phyloP scores from a whole-genome alignment of 495 filamentous ascomycete genomes.

The Daldinia bambusicola region DNA sequence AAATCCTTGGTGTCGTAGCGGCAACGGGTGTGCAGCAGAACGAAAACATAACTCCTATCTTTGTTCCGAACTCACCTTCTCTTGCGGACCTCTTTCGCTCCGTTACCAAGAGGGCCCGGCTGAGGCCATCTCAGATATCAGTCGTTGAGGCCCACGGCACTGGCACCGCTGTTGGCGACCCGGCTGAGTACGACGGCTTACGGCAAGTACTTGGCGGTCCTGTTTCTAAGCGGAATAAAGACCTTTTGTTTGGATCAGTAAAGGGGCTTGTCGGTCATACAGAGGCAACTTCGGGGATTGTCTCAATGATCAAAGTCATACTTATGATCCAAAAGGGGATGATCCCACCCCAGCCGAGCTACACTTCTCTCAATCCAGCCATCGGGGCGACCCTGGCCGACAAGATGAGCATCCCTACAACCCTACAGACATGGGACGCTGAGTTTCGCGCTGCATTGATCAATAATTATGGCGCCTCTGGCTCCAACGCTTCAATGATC shows the following conservation, averaged over 20 bases:
- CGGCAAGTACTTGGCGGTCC: slow-evolving; percentile 48
- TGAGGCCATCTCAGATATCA: slow-evolving; percentile 37
- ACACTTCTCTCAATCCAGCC: slow-evolving; percentile 53
- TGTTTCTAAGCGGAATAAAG: slow-evolving; percentile 49
- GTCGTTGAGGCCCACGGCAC: slow-evolving; percentile 57
- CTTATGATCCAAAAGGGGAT: slow-evolving; percentile 60
- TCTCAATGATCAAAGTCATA: slow-evolving; percentile 57
- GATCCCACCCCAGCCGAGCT: slow-evolving; percentile 58
- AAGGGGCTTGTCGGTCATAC: slow-evolving; percentile 64
- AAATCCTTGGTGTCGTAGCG: slow-evolving; percentile 65
- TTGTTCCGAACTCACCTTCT: slow-evolving; percentile 51
- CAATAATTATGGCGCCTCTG: slow-evolving; percentile 65
- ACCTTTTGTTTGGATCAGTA: slow-evolving; percentile 52
- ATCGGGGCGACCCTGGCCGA: slow-evolving; percentile 47
- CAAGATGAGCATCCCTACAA: slow-evolving; percentile 53
- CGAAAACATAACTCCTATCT: slow-evolving; percentile 48
- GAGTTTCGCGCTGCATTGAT: slow-evolving; percentile 55
- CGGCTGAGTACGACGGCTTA: slow-evolving; percentile 48
- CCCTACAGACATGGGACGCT: slow-evolving; percentile 48
- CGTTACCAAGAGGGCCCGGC: slow-evolving; percentile 34
- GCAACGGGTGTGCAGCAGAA: slow-evolving; percentile 61
- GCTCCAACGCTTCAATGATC: slow-evolving; percentile 60
- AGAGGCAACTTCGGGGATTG: slow-evolving; percentile 59
- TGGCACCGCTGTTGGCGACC: slow-evolving; percentile 56
- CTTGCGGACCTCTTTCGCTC: slow-evolving; percentile 45